Evolutionary conservation across 2,329 filamentous ascomycete genomes (phyloP).

Genomic region (Nemania sp.): DNA sequence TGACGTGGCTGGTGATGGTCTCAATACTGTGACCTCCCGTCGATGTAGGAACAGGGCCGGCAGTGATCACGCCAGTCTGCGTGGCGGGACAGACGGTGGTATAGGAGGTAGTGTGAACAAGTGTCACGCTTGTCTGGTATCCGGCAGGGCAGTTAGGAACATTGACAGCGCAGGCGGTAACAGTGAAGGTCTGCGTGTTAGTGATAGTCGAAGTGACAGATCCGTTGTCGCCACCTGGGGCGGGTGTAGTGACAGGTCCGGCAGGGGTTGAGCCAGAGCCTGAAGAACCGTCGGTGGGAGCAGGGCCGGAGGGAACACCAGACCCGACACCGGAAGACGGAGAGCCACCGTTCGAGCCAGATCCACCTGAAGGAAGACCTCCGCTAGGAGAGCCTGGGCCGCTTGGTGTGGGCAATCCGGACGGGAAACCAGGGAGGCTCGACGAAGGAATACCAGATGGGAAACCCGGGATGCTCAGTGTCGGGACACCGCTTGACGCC

Average conservation of each 20-base stretch:
- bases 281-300: conserved; percentile 8
- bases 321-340: conserved; percentile 9
- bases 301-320: conserved; percentile 17
- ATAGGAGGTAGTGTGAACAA: conserved; percentile 42
- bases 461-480: not conserved
- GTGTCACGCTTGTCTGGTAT: conserved; percentile 42
- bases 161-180: conserved; percentile 45
- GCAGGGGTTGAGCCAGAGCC: not conserved
- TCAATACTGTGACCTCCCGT: conserved; percentile 18
- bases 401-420: conserved; percentile 6
- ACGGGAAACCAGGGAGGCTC: not conserved
- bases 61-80: conserved; percentile 32
- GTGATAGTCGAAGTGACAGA: conserved; percentile 30
- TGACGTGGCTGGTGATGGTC: conserved; percentile 33
- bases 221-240: conserved; percentile 7
- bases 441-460: conserved; percentile 1
- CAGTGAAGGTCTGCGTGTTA: conserved; percentile 35
- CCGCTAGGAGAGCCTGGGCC: not conserved
- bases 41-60: conserved; percentile 26
- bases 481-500: conserved; percentile 9
- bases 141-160: conserved; percentile 48
- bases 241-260: conserved; percentile 12
- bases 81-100: conserved; percentile 40
- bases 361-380: too few species aligned
- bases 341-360: not conserved